Percentiles rank a stretch among this genome's conserved stretches.
phyloP scores from a whole-genome alignment of 2,329 filamentous ascomycete genomes.

The Trichoderma gracile region DNA sequence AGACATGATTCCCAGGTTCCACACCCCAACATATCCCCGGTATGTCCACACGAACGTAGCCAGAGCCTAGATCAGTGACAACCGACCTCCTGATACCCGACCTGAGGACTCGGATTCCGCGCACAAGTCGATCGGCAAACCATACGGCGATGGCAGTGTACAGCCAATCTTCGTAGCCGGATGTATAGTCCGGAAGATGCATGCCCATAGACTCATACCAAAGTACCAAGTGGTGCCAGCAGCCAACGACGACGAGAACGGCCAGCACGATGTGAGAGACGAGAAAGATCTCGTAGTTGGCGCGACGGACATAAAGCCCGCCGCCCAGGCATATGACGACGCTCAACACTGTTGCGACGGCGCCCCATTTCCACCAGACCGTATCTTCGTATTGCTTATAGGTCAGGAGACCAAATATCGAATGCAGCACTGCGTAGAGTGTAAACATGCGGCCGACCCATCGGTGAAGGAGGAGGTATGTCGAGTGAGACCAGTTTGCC shows the following conservation, averaged over 20 bases:
- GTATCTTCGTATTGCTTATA: slow-evolving; percentile 32
- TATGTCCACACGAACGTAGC: slow-evolving; percentile 35
- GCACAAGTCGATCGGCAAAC: slow-evolving; percentile 35
- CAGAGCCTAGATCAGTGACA: slow-evolving; percentile 31
- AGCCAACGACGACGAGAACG: slow-evolving; percentile 44
- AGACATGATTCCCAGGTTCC: slow-evolving; percentile 32
- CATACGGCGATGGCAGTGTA: slow-evolving; percentile 35
- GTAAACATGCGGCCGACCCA: slow-evolving; percentile 50
- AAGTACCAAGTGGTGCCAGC: slow-evolving; percentile 45
- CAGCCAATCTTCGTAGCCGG: slow-evolving; percentile 45
- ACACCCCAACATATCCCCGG: slow-evolving; percentile 32
- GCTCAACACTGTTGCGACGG: slow-evolving; percentile 42
- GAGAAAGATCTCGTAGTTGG: slow-evolving; percentile 48
- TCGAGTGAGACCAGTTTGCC: slow-evolving; percentile 52
- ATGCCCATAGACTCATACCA: slow-evolving; percentile 34
- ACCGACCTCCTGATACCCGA: slow-evolving; percentile 30
- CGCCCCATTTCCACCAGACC: slow-evolving; percentile 49
- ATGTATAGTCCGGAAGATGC: slow-evolving; percentile 29
- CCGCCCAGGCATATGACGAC: slow-evolving; percentile 38
- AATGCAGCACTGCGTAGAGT: slow-evolving; percentile 50
- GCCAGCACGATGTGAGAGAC: slow-evolving; percentile 45
- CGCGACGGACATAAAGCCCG: slow-evolving; percentile 40
- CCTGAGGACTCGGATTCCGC: slow-evolving; percentile 17
- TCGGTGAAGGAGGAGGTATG: slow-evolving; percentile 51
- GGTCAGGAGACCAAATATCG: slow-evolving; percentile 42